Base-by-base conservation (phyloP, 768 basidiomycete species). In the Tephrocybe rancida region DNA sequence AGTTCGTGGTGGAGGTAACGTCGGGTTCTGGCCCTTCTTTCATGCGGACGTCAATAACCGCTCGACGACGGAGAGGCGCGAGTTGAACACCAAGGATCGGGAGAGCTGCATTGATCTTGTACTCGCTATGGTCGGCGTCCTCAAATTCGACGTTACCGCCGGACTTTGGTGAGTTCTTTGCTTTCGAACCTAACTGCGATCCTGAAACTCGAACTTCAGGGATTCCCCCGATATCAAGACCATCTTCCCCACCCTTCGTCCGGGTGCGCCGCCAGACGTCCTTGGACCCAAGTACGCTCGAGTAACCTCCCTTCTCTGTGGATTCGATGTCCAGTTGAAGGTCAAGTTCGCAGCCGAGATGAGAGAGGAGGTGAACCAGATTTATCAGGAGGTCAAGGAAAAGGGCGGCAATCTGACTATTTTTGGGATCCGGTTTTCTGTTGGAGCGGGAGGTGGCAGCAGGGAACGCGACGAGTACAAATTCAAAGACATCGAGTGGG, bases 1-100 rank as follows among this genome's bases (percentile, higher is more conserved):
- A 48, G 38, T 48, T 29, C 8, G 24, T 13, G 53, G 44, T 24
- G 44, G 44, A 29, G 53, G 53, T 21, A 37, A 48, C n/a, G 37
- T n/a, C 22, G 52, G 52, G 13, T 46, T 54, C 45, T 48, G 52
- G 52, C 53, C 53, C 39, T 54, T 54, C 35, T 48, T 54, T 27
- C 26, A 5, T 16, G 53, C 53, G 19, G 47, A 48, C 1, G 46
- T 54, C n/a, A 10, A 41, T 48, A 10, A 14, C 29, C 27, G 38
- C 37, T 27, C 21, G 19, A 37, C 32, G 44, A 8, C 7, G 53
- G 46, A 54, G 32, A 1, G 9, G 46, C 53, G 53, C 27, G 49
- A 14, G 2, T 42, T 54, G 37, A 16, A 48, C 10, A 54, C 53
- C 25, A 19, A 30, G 6, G 53, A 34, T 34, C 53, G 44, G 19